phyloP scores from a whole-genome alignment of 805 yeast species.

The Candida railenensis region DNA sequence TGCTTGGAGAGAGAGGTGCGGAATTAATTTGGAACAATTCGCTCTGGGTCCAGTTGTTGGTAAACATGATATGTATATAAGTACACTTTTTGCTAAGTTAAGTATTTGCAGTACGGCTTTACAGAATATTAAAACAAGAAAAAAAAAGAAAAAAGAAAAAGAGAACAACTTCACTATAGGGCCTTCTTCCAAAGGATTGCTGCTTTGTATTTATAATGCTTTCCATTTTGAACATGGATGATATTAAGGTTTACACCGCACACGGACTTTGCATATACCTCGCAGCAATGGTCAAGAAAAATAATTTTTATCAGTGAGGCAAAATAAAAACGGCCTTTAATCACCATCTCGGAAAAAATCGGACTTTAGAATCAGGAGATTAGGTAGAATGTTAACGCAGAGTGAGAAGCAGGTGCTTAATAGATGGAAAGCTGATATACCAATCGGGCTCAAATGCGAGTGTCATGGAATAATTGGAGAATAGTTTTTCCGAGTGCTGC shows the following conservation, averaged over 20 bases:
- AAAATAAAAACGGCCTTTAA: background rate
- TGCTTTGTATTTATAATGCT: background rate
- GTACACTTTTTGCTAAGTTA: too few species aligned
- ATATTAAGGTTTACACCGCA: background rate
- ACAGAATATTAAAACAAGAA: background rate
- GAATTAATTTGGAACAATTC: background rate
- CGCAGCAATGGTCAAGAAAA: too few species aligned
- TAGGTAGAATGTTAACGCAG: too few species aligned
- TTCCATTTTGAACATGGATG: background rate
- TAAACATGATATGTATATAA: background rate
- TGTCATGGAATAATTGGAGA: background rate
- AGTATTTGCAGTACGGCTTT: background rate
- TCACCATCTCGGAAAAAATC: background rate
- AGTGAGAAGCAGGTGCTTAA: too few species aligned
- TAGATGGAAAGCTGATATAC: too few species aligned
- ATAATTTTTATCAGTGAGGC: too few species aligned
- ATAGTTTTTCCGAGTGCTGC: background rate
- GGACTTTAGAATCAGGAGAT: conserved; percentile 1
- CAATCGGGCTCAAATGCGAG: too few species aligned
- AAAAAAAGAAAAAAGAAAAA: too few species aligned
- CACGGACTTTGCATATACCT: background rate
- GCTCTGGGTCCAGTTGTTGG: conserved; percentile 1
- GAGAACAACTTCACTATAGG: too few species aligned
- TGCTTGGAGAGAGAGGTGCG: conserved; percentile 1
- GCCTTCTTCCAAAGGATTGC: background rate